Conservation (phyloP, 2,329 filamentous ascomycete genomes). For the Teratosphaeria gauchensis region DNA sequence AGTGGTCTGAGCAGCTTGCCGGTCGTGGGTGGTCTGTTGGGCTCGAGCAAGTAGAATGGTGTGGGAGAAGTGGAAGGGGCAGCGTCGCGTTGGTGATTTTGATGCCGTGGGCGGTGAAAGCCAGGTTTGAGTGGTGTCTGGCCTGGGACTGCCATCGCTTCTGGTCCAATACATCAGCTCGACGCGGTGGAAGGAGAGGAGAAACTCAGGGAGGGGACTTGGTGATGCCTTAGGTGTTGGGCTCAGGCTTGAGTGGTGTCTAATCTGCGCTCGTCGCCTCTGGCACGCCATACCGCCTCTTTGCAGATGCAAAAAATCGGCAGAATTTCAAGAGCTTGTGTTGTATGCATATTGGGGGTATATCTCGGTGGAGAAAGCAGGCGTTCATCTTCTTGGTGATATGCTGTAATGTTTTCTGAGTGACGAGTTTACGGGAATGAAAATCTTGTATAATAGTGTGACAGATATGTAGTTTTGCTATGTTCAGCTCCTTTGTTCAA, state of each 20-base stretch:
- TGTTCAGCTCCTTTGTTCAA: not conserved
- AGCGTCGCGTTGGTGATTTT: not conserved
- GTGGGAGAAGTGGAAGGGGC: not conserved
- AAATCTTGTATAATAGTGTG: not conserved
- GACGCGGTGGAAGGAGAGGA: not conserved
- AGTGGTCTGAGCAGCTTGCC: slow-evolving; percentile 30
- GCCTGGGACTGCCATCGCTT: not conserved
- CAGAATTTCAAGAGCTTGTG: not conserved
- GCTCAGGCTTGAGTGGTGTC: not conserved
- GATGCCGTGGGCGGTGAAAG: not conserved
- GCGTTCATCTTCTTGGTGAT: not conserved
- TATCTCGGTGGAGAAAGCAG: not conserved
- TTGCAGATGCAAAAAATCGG: not conserved
- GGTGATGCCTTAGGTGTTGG: not conserved
- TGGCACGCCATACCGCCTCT: not conserved
- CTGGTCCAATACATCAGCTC: not conserved
- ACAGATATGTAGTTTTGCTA: not conserved
- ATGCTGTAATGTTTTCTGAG: not conserved
- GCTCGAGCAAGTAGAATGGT: slow-evolving; percentile 8
- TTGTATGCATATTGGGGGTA: not conserved
- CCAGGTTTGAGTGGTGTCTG: not conserved
- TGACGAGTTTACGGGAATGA: not conserved
- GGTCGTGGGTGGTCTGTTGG: slow-evolving; percentile 40
- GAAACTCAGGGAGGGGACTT: not conserved
- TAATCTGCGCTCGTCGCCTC: not conserved